Conservation (phyloP, 73 alveolate species). For the Paramecium caudatum region DNA sequence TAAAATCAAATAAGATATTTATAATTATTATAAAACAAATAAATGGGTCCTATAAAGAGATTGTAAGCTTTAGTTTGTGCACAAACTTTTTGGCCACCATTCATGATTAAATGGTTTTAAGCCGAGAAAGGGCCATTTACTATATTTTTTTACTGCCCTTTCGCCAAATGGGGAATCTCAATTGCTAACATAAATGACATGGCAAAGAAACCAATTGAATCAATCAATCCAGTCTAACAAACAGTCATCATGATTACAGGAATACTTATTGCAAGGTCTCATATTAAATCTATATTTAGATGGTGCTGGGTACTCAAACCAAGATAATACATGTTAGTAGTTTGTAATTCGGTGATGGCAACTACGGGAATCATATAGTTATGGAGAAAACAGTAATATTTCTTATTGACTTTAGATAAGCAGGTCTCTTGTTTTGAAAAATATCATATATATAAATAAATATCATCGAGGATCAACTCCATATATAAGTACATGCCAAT, state of each 20-base stretch:
- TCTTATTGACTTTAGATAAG: not conserved
- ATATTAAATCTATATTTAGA: not conserved
- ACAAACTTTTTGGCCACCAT: slow-evolving; percentile 57
- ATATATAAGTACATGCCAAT: slow-evolving; percentile 55
- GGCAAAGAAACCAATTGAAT: slow-evolving; percentile 43
- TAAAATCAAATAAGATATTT: not conserved
- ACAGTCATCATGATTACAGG: slow-evolving; percentile 18
- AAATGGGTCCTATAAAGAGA: slow-evolving; percentile 21
- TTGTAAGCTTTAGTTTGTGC: slow-evolving; percentile 34
- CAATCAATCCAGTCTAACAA: slow-evolving; percentile 25
- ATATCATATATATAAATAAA: not conserved
- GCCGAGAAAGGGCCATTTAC: slow-evolving; percentile 65
- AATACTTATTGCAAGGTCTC: slow-evolving; percentile 19
- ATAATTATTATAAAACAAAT: slow-evolving; percentile 22
- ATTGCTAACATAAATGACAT: slow-evolving; percentile 52
- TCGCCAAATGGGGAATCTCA: slow-evolving; percentile 60
- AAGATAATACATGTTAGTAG: slow-evolving; percentile 23
- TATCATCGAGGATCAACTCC: slow-evolving; percentile 51
- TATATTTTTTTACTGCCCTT: slow-evolving; percentile 50
- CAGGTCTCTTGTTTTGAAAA: slow-evolving; percentile 51
- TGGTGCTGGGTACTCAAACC: slow-evolving; percentile 63
- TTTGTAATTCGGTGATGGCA: slow-evolving; percentile 30
- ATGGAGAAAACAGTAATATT: slow-evolving; percentile 47
- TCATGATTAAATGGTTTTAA: slow-evolving; percentile 23
- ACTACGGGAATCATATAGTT: slow-evolving; percentile 35